Evolutionary conservation across 2,329 filamentous ascomycete species (phyloP).

Genomic region (Aspergillus tubingensis): DNA sequence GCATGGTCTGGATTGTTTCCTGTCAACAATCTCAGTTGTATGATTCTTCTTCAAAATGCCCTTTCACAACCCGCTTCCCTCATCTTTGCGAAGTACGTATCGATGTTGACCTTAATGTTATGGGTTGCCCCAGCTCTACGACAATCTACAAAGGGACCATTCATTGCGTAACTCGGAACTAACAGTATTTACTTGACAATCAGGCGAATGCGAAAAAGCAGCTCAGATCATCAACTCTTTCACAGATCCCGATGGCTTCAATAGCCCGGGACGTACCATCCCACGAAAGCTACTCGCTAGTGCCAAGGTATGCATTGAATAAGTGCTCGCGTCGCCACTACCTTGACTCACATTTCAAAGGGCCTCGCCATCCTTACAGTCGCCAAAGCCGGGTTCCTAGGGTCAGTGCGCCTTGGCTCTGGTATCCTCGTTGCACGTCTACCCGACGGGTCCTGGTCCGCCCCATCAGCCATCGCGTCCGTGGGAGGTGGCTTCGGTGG

Average conservation of each 20-base stretch:
- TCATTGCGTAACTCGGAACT: neutral
- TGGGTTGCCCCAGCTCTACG: neutral
- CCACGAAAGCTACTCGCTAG: slow-evolving; percentile 7
- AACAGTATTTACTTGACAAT: neutral
- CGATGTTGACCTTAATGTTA: neutral
- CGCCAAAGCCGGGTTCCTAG: slow-evolving; percentile 48
- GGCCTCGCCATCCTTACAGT: slow-evolving; percentile 50
- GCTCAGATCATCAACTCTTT: slow-evolving; percentile 11
- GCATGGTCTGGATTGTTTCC: neutral
- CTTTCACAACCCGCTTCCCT: neutral
- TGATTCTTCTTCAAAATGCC: neutral
- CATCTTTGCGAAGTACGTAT: neutral
- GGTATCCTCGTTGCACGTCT: slow-evolving; percentile 50
- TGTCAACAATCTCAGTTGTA: neutral
- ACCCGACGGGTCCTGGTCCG: slow-evolving; percentile 49
- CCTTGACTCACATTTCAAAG: slow-evolving; percentile 24
- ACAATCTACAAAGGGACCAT: neutral
- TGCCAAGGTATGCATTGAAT: slow-evolving; percentile 6
- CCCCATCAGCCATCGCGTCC: slow-evolving; percentile 49
- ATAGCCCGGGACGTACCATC: slow-evolving; percentile 6
- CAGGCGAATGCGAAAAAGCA: slow-evolving; percentile 16
- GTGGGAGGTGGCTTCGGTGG: slow-evolving; percentile 48
- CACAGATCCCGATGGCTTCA: slow-evolving; percentile 10
- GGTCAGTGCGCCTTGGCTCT: slow-evolving; percentile 51
- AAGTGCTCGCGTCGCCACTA: too few relatives aligned